phyloP scores from a whole-genome alignment of 2,329 filamentous ascomycete species.

The Thelonectria olida region DNA sequence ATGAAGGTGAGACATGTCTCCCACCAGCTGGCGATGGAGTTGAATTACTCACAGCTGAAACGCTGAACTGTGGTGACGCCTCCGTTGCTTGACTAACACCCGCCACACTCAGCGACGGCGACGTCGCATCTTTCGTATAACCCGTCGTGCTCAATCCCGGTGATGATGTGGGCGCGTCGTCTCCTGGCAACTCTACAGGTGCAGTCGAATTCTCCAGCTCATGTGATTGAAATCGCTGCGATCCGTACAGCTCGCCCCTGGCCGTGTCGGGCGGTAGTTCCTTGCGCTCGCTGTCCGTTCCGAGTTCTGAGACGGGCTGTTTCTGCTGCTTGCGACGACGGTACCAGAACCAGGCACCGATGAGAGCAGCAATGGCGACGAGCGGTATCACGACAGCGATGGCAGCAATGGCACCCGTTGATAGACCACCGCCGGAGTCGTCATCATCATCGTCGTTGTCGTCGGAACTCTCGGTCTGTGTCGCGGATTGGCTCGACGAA shows the following conservation, averaged over 20 bases:
- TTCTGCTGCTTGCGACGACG: conserved; percentile 34
- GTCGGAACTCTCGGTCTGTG: neutral
- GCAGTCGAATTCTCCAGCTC: conserved; percentile 12
- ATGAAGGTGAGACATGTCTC: neutral
- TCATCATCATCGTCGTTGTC: neutral
- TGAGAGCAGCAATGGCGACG: conserved; percentile 36
- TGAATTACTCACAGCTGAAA: neutral
- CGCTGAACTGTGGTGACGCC: neutral
- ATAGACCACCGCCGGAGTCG: conserved; percentile 24
- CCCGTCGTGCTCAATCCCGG: conserved; percentile 1
- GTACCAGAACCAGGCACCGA: conserved; percentile 41
- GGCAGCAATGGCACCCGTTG: conserved; percentile 36
- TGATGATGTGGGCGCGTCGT: conserved; percentile 3
- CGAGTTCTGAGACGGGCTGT: neutral
- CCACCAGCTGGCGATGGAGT: neutral
- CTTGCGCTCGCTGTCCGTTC: conserved; percentile 8
- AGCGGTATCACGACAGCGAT: conserved; percentile 45
- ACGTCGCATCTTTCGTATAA: neutral
- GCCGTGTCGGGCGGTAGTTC: conserved; percentile 11
- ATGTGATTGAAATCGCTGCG: conserved; percentile 4
- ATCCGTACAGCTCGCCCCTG: conserved; percentile 22
- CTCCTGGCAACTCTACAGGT: conserved; percentile 22
- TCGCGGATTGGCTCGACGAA: neutral
- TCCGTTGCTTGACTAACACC: too few species aligned
- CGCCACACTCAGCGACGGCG: neutral